phyloP scores from a whole-genome alignment of 768 basidiomycete species.

The Suillus bovinus region DNA sequence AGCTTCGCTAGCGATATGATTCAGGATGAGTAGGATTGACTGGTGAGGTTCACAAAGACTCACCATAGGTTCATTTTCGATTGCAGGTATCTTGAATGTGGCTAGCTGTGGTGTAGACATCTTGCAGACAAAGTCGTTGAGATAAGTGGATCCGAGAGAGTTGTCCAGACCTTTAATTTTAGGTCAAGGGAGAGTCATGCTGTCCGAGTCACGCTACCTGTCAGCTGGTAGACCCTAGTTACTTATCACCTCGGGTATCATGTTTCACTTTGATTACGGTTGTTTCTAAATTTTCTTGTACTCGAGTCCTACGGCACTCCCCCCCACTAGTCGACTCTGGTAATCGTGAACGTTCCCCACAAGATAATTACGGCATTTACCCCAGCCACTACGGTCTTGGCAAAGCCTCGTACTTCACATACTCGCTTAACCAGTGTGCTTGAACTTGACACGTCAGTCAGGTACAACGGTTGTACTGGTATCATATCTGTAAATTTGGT shows the following conservation, averaged over 20 bases:
- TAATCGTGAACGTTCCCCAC: too few relatives aligned
- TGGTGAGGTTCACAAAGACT: constrained; percentile 16
- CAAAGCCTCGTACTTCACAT: not conserved
- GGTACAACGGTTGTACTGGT: too few relatives aligned
- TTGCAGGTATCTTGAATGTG: constrained; percentile 77
- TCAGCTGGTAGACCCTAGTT: not conserved
- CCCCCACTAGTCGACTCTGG: too few relatives aligned
- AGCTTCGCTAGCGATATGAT: constrained; percentile 54
- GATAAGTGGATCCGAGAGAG: not conserved
- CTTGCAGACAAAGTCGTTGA: constrained; percentile 25
- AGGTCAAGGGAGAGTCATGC: too few relatives aligned
- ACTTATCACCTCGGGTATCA: not conserved
- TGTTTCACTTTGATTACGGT: too few relatives aligned
- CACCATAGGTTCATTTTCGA: constrained; percentile 96
- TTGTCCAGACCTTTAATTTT: not conserved
- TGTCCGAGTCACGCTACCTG: not conserved
- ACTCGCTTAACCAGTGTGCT: too few relatives aligned
- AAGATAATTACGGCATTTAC: not conserved
- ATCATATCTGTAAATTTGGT: not conserved
- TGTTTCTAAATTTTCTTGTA: too few relatives aligned
- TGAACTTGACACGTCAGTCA: too few relatives aligned
- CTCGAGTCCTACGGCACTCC: too few relatives aligned
- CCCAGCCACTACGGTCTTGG: not conserved
- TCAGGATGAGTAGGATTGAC: not conserved
- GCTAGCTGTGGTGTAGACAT: constrained; percentile 81